Base-by-base conservation (phyloP, 2,329 filamentous ascomycete species). In the Phyllosticta citribraziliensis region DNA sequence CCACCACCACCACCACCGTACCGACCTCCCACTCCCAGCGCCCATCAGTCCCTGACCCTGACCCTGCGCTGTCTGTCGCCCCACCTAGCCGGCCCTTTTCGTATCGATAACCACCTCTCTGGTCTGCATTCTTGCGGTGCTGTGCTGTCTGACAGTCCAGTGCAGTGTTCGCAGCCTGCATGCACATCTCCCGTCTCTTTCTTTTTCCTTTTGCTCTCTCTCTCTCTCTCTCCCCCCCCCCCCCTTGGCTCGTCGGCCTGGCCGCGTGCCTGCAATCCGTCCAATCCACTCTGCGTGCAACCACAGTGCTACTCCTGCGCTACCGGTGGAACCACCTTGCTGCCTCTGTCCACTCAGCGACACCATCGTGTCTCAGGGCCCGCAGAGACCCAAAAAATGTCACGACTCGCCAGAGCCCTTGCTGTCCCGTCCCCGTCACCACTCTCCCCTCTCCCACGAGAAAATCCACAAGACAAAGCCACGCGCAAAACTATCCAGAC, bases 51-150 rank as follows among this genome's bases (percentile, higher is more conserved):
- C 33, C 27, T 14, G 19, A 20, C 22, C 17, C 24, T 14, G 25
- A 8, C 56, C 24, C n/a, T 58, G 35, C 40, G 25, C 55, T 35
- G 27, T 33, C 55, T 33, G 24, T 24, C 30, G 24, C 24, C 35
- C 55, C 33, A 56, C 20, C 17, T 3, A 40, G 11, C 9, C 33
- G 33, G 33, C 33, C 33, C 33, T 40, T 40, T 40, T 40, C 27
- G 27, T 30, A 30, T 30, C 27, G 27, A 30, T 30, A 30, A 56
- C 27, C 8, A 54, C n/a, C n/a, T 14, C 33, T 22, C 30, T 25
- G 6, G 19, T 33, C 14, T 56, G 17, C 33, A 14, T 68, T 69
- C 40, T 62, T 65, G 25, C 25, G 25, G n/a, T n/a, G n/a, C n/a
- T n/a, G n/a, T n/a, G n/a, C n/a, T n/a, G n/a, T n/a, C n/a, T n/a